These are phyloP conservation scores for Salinomyces thailandicus DNA, from an alignment of 2,329 filamentous ascomycete genomes.

Conservation along the genomic window DNA sequence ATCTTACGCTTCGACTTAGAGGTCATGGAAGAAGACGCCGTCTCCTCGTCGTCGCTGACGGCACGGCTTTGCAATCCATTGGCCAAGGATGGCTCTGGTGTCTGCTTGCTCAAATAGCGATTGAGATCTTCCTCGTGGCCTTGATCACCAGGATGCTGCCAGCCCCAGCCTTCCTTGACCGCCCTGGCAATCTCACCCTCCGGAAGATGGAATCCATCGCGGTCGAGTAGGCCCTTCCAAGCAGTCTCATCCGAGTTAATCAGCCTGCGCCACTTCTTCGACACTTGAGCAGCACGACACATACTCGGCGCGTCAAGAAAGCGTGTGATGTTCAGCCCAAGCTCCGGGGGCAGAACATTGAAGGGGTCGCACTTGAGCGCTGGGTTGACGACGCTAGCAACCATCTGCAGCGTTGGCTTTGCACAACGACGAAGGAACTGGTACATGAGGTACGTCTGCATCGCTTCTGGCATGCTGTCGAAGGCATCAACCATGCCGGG, in stretches of 20 bases:
- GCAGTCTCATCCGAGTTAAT: slow-evolving; percentile 89
- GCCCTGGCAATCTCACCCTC: slow-evolving; percentile 75
- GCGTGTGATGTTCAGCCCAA: slow-evolving; percentile 76
- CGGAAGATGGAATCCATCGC: slow-evolving; percentile 68
- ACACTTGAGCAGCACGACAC: slow-evolving; percentile 84
- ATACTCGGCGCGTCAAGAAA: slow-evolving; percentile 80
- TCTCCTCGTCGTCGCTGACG: slow-evolving; percentile 16
- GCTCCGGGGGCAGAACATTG: slow-evolving; percentile 68
- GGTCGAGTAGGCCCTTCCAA: slow-evolving; percentile 87
- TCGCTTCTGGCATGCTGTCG: slow-evolving; percentile 76
- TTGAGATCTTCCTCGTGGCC: slow-evolving; percentile 76
- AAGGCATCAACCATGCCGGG: slow-evolving; percentile 80
- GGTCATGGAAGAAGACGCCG: slow-evolving; percentile 18
- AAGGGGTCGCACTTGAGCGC: slow-evolving; percentile 92
- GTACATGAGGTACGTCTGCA: slow-evolving; percentile 96
- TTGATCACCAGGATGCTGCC: slow-evolving; percentile 67
- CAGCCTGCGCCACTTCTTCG: slow-evolving; percentile 83
- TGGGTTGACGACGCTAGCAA: slow-evolving; percentile 85
- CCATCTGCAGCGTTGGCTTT: slow-evolving; percentile 76
- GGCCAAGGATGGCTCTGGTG: slow-evolving; percentile 11
- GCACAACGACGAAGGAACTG: slow-evolving; percentile 82
- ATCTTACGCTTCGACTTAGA: slow-evolving; percentile 17
- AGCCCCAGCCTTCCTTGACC: slow-evolving; percentile 89
- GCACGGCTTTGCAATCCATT: slow-evolving; percentile 10
- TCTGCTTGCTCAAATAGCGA: slow-evolving; percentile 28